phyloP scores from a whole-genome alignment of 2,329 filamentous ascomycete species.

The Sporothrix curviconia region DNA sequence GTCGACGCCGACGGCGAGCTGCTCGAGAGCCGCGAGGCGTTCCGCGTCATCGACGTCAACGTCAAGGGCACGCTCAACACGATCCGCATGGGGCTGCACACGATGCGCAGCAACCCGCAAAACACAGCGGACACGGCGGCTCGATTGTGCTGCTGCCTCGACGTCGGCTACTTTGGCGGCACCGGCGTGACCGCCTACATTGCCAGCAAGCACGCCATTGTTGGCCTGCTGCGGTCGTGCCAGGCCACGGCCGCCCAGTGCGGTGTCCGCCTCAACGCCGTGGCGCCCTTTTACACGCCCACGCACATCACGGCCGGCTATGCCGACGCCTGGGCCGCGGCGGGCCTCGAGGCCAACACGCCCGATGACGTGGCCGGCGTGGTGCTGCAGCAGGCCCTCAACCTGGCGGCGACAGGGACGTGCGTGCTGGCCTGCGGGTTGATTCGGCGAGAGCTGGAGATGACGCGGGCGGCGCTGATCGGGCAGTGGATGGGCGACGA shows the following conservation, averaged over 20 bases:
- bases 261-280: slow-evolving; percentile 33
- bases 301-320: slow-evolving; percentile 36
- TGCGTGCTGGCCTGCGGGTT: slow-evolving; percentile 26
- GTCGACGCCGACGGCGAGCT: slow-evolving; percentile 21
- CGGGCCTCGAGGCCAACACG: slow-evolving; percentile 34
- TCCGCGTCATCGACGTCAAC: slow-evolving; percentile 35
- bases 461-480: slow-evolving; percentile 22
- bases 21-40: slow-evolving; percentile 23
- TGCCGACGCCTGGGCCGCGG: slow-evolving; percentile 29
- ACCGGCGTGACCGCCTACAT: slow-evolving; percentile 23
- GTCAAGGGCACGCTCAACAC: slow-evolving; percentile 38
- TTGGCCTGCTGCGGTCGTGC: slow-evolving; percentile 17
- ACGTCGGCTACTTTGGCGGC: slow-evolving; percentile 26
- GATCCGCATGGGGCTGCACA: slow-evolving; percentile 6
- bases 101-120: slow-evolving; percentile 25
- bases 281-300: slow-evolving; percentile 39
- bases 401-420: slow-evolving; percentile 25
- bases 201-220: slow-evolving; percentile 19
- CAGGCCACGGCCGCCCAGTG: slow-evolving; percentile 23
- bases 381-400: slow-evolving; percentile 30
- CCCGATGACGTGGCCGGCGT: slow-evolving; percentile 33
- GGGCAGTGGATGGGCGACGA: slow-evolving; percentile 29
- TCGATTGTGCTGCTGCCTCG: slow-evolving; percentile 39
- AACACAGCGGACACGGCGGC: slow-evolving; percentile 22
- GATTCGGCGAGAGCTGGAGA: slow-evolving; percentile 27